phyloP scores from a whole-genome alignment of 225 moss, liverwort and hornwort species.

The Polytrichum formosum region DNA sequence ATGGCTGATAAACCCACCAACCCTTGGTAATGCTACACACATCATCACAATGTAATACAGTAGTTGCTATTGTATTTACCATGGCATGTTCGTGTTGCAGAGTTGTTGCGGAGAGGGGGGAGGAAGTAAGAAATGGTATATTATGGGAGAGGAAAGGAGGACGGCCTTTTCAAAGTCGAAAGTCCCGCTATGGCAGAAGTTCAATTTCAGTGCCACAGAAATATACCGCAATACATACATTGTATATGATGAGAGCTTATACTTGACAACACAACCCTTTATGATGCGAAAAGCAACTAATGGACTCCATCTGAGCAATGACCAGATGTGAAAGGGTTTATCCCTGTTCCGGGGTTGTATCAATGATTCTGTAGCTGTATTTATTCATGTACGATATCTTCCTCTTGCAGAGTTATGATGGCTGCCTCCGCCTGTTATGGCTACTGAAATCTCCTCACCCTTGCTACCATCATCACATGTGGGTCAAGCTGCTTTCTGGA shows the following conservation, averaged over 20 bases:
- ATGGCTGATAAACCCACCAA: not conserved
- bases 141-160: constrained; percentile 1
- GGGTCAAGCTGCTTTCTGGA: not conserved
- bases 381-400: not conserved
- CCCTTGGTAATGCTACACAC: not conserved
- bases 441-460: not conserved
- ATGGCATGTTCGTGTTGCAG: constrained; percentile 4
- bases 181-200: not conserved
- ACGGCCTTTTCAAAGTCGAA: not conserved
- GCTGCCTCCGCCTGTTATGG: not conserved
- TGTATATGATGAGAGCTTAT: not conserved
- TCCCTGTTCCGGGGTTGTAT: constrained; percentile 1
- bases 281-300: not conserved
- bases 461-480: no score
- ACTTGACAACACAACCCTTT: not conserved
- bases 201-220: not conserved
- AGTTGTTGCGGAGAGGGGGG: constrained; percentile 11
- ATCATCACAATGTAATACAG: not conserved
- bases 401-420: constrained; percentile 10
- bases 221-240: not conserved
- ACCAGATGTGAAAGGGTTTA: constrained; percentile 2
- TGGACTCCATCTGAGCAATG: constrained; percentile 1
- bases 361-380: not conserved
- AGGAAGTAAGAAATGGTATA: constrained; percentile 6
- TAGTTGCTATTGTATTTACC: constrained; percentile 6